phyloP scores from a whole-genome alignment of 2,329 filamentous ascomycete species.

The Trichophyton verrucosum region DNA sequence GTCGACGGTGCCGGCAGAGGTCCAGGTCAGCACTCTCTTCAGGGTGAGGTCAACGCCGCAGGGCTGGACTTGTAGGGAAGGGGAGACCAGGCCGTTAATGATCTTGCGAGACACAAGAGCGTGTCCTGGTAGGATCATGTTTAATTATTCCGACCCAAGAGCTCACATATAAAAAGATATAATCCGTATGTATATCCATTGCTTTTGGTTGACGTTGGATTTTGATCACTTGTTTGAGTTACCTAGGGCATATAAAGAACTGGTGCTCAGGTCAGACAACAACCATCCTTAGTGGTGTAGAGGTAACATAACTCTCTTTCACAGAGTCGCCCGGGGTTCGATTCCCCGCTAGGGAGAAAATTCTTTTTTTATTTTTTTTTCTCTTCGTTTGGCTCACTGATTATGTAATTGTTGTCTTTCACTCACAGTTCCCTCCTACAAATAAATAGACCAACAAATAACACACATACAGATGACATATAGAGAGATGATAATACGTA shows the following conservation, averaged over 20 bases:
- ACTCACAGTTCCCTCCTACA: too few relatives aligned
- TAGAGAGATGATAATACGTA: too few relatives aligned
- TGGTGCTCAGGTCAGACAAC: not conserved
- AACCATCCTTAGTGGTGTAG: conserved; percentile 9
- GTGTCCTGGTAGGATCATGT: conserved; percentile 4
- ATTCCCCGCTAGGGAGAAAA: conserved; percentile 4
- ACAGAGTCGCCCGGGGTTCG: conserved; percentile 9
- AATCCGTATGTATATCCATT: too few relatives aligned
- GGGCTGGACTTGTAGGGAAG: conserved; percentile 11
- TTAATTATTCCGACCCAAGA: not conserved
- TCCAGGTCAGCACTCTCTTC: conserved; percentile 14
- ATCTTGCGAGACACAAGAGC: conserved; percentile 5
- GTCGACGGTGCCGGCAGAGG: conserved; percentile 14
- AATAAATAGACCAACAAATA: too few relatives aligned
- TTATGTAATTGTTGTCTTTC: not conserved
- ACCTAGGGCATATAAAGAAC: not conserved
- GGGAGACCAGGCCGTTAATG: conserved; percentile 1
- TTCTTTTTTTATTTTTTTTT: not conserved
- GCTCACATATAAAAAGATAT: too few relatives aligned
- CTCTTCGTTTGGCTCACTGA: not conserved
- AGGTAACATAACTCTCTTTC: conserved; percentile 10
- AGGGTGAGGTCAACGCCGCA: conserved; percentile 19
- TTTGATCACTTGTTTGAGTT: too few relatives aligned
- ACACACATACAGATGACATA: too few relatives aligned
- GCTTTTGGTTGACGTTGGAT: not conserved